Evolutionary conservation across 495 filamentous ascomycete species (phyloP).

Genomic region (Penicillium paradoxum): DNA sequence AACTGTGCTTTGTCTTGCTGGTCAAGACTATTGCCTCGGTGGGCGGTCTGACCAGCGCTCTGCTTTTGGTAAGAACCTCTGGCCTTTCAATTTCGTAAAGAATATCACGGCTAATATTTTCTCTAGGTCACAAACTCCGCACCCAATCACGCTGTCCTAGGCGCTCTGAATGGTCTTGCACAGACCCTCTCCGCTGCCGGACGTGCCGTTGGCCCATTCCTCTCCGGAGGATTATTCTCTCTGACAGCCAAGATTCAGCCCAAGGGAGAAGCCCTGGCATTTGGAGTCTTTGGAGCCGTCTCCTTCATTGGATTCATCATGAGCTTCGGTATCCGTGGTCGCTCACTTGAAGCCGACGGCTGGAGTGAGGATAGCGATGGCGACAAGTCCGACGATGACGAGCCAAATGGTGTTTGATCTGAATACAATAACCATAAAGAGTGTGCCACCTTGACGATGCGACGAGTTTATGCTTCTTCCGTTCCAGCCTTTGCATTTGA

Average conservation of each 20-base stretch:
- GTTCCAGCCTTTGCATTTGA: constrained; percentile 17
- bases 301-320: constrained; percentile 71
- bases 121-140: constrained; percentile 85
- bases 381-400: constrained; percentile 48
- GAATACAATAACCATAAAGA: background rate
- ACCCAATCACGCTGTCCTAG: constrained; percentile 77
- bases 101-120: constrained; percentile 7
- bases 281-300: constrained; percentile 76
- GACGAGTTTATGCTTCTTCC: constrained; percentile 11
- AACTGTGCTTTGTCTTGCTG: constrained; percentile 73
- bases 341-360: constrained; percentile 56
- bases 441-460: constrained; percentile 10
- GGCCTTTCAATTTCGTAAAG: background rate
- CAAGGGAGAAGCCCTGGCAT: constrained; percentile 81
- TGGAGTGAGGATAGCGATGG: constrained; percentile 53
- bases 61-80: constrained; percentile 64
- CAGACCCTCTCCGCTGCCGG: constrained; percentile 92
- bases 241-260: constrained; percentile 60
- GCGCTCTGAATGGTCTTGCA: constrained; percentile 87
- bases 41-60: constrained; percentile 80
- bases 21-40: constrained; percentile 87
- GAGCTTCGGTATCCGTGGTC: constrained; percentile 64
- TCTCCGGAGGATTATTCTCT: constrained; percentile 80
- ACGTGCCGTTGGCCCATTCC: constrained; percentile 80
- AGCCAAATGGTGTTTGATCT: constrained; percentile 14